phyloP scores from a whole-genome alignment of 2,329 filamentous ascomycete genomes.

The Penicillium olsonii region DNA sequence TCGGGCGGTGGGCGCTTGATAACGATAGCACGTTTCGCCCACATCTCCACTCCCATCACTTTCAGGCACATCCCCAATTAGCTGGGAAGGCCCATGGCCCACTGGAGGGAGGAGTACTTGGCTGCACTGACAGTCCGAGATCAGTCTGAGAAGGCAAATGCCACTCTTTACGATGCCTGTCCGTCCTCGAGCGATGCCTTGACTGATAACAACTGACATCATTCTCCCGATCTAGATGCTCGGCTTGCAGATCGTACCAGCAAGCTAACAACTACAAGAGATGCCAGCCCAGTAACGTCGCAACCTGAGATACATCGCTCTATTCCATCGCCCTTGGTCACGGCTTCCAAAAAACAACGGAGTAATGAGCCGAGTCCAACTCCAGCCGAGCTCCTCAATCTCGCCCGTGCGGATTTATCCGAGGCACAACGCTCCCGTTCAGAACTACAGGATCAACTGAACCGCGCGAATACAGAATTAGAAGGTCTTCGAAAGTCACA shows the following conservation, averaged over 20 bases:
- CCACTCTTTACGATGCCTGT: constrained; percentile 79
- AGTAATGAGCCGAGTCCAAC: constrained; percentile 25
- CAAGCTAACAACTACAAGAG: constrained; percentile 45
- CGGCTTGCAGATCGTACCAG: constrained; percentile 68
- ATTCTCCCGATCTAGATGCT: constrained; percentile 52
- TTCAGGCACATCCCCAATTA: constrained; percentile 15
- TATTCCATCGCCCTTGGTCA: constrained; percentile 31
- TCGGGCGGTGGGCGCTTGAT: constrained; percentile 27
- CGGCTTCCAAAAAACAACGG: constrained; percentile 30
- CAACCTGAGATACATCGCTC: constrained; percentile 26
- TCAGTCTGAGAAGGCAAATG: constrained; percentile 65
- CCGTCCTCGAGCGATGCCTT: constrained; percentile 14
- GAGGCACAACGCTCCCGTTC: constrained; percentile 74
- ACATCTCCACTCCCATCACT: constrained; percentile 22
- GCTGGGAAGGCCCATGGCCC: constrained; percentile 52
- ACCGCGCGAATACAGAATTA: constrained; percentile 64
- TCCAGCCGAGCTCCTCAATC: constrained; percentile 35
- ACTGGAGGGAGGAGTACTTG: constrained; percentile 82
- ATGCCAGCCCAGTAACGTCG: constrained; percentile 19
- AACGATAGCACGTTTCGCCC: constrained; percentile 21
- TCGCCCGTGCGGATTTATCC: constrained; percentile 66
- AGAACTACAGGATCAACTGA: constrained; percentile 66
- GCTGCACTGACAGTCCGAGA: constrained; percentile 72
- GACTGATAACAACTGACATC: constrained; percentile 25
- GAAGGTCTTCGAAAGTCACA: constrained; percentile 62